Evolutionary conservation across 495 filamentous ascomycete species (phyloP).

Genomic region (Penicillium goetzii): DNA sequence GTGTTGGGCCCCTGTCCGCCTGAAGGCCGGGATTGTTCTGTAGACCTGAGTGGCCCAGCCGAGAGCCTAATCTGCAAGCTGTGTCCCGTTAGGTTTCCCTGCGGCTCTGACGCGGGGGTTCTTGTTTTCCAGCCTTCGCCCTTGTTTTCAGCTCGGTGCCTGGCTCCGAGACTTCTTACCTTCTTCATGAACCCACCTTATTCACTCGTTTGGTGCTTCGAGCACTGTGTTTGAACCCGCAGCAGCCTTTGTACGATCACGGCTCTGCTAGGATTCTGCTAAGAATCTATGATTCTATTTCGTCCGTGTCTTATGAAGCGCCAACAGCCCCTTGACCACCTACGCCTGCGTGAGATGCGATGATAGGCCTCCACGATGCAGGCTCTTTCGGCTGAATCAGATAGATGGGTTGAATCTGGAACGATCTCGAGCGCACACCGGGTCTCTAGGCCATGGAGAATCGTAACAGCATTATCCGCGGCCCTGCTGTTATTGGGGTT

Average conservation of each 20-base stretch:
- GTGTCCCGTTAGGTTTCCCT: neutral
- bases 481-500: conserved; percentile 36
- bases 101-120: conserved; percentile 1
- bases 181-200: conserved; percentile 9
- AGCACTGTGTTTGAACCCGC: neutral
- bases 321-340: neutral
- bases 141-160: conserved; percentile 3
- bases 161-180: neutral
- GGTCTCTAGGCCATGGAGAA: conserved; percentile 21
- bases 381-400: conserved; percentile 8
- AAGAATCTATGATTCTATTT: neutral
- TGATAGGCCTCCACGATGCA: conserved; percentile 10
- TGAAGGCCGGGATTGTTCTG: neutral
- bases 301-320: neutral
- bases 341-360: neutral
- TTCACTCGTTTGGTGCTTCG: neutral
- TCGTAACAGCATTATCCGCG: conserved; percentile 22
- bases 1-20: neutral
- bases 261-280: neutral
- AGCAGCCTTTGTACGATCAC: neutral
- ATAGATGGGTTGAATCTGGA: neutral
- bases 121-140: neutral
- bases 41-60: conserved; percentile 2
- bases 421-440: neutral
- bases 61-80: conserved; percentile 9